These are phyloP conservation scores for Fusarium anguioides DNA, from an alignment of 2,329 filamentous ascomycete genomes.

Conservation along the genomic window DNA sequence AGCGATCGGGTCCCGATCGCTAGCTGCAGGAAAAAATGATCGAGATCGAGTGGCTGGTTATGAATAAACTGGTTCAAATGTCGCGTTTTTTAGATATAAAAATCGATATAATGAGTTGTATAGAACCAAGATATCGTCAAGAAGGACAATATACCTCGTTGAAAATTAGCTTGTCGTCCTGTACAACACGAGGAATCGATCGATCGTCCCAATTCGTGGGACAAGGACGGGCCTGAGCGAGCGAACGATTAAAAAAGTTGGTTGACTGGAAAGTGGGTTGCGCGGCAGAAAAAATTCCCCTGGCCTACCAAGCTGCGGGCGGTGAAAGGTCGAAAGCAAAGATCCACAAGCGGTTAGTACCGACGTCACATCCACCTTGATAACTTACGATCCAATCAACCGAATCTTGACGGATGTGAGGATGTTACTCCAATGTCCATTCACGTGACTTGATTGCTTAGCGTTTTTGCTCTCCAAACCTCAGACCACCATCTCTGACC, in stretches of 20 bases:
- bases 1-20: too few species aligned
- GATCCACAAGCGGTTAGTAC: constrained; percentile 16
- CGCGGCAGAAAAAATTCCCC: constrained; percentile 45
- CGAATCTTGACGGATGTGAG: not conserved
- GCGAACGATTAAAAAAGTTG: constrained; percentile 44
- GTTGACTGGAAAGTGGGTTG: constrained; percentile 42
- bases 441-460: constrained; percentile 42
- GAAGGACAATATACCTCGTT: constrained; percentile 1
- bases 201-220: constrained; percentile 39
- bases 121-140: not conserved
- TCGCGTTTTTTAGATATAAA: not conserved
- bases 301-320: constrained; percentile 32
- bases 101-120: not conserved
- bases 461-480: constrained; percentile 47
- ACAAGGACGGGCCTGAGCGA: constrained; percentile 33
- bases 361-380: constrained; percentile 38
- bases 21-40: constrained; percentile 22
- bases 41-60: constrained; percentile 22
- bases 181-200: constrained; percentile 35
- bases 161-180: constrained; percentile 18
- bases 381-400: constrained; percentile 8
- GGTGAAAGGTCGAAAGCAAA: constrained; percentile 26
- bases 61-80: not conserved
- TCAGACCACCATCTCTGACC: constrained; percentile 48
- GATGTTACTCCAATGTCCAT: not conserved